phyloP scores from a whole-genome alignment of 2,329 filamentous ascomycete species.

The Alternaria rosae region DNA sequence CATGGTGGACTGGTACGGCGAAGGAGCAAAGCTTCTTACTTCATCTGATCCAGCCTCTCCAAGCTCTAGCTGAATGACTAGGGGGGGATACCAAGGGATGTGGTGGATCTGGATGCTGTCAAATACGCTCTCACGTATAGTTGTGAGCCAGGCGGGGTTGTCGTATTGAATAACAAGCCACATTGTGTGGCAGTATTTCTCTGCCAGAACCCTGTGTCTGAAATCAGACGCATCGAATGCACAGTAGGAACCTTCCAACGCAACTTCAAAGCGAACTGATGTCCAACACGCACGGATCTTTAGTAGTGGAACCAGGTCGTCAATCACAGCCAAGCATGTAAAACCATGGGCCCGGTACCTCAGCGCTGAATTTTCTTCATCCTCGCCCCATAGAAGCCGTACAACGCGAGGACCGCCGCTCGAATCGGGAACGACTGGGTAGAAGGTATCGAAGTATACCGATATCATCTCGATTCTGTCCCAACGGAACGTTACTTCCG shows the following conservation, averaged over 20 bases:
- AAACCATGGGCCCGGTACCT: too few species aligned
- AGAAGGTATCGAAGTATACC: background rate
- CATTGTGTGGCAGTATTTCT: background rate
- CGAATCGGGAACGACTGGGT: background rate
- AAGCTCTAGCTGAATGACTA: background rate
- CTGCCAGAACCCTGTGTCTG: background rate
- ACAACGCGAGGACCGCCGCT: background rate
- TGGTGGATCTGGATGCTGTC: background rate
- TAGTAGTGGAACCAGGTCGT: background rate
- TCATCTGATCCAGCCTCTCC: background rate
- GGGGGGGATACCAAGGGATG: background rate
- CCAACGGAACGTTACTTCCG: background rate
- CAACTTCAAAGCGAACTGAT: background rate
- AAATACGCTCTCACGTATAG: background rate
- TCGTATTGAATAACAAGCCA: background rate
- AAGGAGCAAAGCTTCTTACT: too few species aligned
- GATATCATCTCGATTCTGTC: background rate
- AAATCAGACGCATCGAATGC: background rate
- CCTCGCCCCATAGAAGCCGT: background rate
- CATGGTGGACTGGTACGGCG: too few species aligned
- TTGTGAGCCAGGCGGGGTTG: background rate
- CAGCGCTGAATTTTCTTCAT: too few species aligned
- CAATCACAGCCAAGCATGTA: background rate
- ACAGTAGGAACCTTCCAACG: background rate
- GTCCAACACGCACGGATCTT: background rate